Evolutionary conservation across 495 filamentous ascomycete genomes (phyloP), one percentile per base, ranked within the genome.

Genomic region (Penicillium manginii): DNA sequence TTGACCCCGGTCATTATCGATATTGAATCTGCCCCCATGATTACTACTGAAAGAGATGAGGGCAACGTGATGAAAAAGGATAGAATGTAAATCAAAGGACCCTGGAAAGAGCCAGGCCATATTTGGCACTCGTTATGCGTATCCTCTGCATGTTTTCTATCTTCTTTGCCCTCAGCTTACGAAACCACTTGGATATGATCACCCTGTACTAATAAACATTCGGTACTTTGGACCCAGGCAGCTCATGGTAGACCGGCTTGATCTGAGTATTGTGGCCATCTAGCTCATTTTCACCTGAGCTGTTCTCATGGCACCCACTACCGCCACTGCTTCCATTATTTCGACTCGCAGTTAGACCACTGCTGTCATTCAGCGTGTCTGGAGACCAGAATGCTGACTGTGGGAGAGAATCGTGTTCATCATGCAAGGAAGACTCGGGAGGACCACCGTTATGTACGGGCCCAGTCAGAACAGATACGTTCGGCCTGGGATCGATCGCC

Each of bases 201-300:
- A n/a, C n/a, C n/a, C n/a, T n/a, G n/a, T n/a, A n/a, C n/a, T n/a
- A n/a, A n/a, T n/a, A n/a, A n/a, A 45, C 18, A 10, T 45, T 17
- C 11, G n/a, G 18, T 3, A 45, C 42, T 21, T 45, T 17, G 4
- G 42, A 18, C 5, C 42, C 42, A 18, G 42, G 15, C 14, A 65
- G 23, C 23, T 65, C 59, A 42, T 65, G 56, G 49, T 65, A 65
- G 10, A 65, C 59, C 14, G 63, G 63, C 26, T 57, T 32, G 22
- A 60, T 50, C 56, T 65, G 46, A 37, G 56, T 65, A 46, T 26
- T 49, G 4, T 59, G 23, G 0, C 52, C 59, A 37, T 65, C 63
- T 31, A 65, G 32, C 19, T 65, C 53, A n/a, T 54, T 26, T 15
- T 58, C 51, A 39, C 57, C 48, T 19, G 50, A 56, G 29, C 56